Conservation (phyloP, 257 asterid species). For the Salvia splendens region DNA sequence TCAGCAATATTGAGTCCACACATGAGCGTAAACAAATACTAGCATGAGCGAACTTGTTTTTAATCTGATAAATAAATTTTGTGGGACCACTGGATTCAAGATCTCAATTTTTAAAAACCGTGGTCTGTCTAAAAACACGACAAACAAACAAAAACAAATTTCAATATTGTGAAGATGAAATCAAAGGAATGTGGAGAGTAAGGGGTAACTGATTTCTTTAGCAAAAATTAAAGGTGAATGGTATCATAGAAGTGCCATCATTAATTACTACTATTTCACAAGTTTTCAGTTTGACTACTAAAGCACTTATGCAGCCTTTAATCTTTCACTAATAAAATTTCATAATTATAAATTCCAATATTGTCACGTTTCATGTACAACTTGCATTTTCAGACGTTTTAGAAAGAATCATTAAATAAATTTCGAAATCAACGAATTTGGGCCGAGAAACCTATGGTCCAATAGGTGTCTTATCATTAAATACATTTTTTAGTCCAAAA, state of each 20-base stretch:
- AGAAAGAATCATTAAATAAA: not conserved
- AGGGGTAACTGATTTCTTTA: not conserved
- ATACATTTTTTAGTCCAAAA: too few relatives aligned
- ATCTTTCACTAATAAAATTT: not conserved
- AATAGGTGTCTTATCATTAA: too few relatives aligned
- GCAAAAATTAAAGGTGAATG: not conserved
- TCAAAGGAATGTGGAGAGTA: not conserved
- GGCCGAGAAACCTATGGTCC: not conserved
- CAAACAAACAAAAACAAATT: not conserved
- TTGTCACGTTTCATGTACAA: not conserved
- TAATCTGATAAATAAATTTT: too few relatives aligned
- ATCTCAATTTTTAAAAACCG: too few relatives aligned
- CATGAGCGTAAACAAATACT: too few relatives aligned
- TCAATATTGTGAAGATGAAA: not conserved
- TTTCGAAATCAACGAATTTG: conserved; percentile 25
- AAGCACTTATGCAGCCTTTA: not conserved
- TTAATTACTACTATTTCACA: not conserved
- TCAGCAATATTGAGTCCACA: too few relatives aligned
- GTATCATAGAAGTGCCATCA: conserved; percentile 2
- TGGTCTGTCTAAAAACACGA: too few relatives aligned
- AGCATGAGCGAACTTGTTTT: too few relatives aligned
- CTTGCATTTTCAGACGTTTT: conserved; percentile 1
- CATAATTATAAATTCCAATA: not conserved
- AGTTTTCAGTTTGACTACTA: conserved; percentile 12
- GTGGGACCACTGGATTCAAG: too few relatives aligned